Evolutionary conservation across 2,329 filamentous ascomycete genomes (phyloP), one percentile per base, ranked within the genome.

Genomic region (Xylariaceae sp.): DNA sequence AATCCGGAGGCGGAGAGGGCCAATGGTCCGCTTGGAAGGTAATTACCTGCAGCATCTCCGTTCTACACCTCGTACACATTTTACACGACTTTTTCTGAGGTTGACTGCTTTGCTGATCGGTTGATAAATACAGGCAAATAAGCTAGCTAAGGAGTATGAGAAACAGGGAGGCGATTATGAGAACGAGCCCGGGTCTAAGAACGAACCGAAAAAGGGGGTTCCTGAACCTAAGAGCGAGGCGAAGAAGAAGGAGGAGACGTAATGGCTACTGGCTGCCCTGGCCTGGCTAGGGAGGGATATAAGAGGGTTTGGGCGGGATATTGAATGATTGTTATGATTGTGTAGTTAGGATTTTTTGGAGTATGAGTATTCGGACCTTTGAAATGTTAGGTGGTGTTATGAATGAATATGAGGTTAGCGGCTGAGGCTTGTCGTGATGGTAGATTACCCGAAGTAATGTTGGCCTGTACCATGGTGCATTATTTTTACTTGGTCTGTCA

Each of bases 121-220:
- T 53, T 26, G 3, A 24, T 26, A 17, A 24, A 44, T 33, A 45
- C 31, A 74, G 73, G 71, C 67, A 2, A 62, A 67, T 3, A 77
- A 76, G 60, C 63, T 77, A 3, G 73, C 74, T 2, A 77, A 78
- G 53, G 74, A 77, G 61, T 77, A 77, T 46, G 74, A 78, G 66
- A 74, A 73, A 61, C 72, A 74, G 36, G 75, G 76, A 1, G 75
- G 75, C 3, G 74, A 65, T 1, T 77, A 76, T 46, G 74, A 77
- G 64, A 74, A 77, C 31, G 70, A 75, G 61, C 58, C 74, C 0
- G 73, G 74, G 0, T 77, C 74, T 7, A 77, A 77, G 61, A 77
- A 77, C 23, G 67, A 71, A 56, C 61, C 65, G 3, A 66, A 63
- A 53, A 69, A 65, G 53, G 66, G 67, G 1, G 39, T 39, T 1